Base-by-base conservation (phyloP, 805 yeast species). In the Candida multigemmis region DNA sequence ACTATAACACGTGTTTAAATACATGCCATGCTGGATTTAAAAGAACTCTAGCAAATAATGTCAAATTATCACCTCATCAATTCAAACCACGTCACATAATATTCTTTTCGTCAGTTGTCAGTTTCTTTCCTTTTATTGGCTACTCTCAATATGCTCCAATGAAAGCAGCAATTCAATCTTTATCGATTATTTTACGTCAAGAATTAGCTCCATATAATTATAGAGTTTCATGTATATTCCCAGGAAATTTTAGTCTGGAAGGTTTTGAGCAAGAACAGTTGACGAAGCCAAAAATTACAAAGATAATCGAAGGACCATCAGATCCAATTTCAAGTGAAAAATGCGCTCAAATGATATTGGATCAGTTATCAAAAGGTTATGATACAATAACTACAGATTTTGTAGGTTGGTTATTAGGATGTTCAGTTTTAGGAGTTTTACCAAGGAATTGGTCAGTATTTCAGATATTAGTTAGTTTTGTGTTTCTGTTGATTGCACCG, bases 181-280 rank as follows among this genome's bases (percentile, higher is more conserved):
- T 91, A 9, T 77, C 86, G 0, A 81, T 80, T 25, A 61, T 80
- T 5, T 53, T 91, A 28, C 73, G 96, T 35, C 96, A 87, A 40
- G 99, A 91, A 48, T 62, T 80, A 22, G 43, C 64, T 1, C 77
- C 80, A 5, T 77, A 74, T 42, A 68, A 77, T 33, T 74, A 78
- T 36, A 56, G 78, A 15, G 81, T 91, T 1, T 69, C 79, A 4
- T 74, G 84, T 33, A 74, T 85, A 0, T 77, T 74, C 42, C 94
- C 97, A 0, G 98, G 98, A 0, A 86, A 85, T 46, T 86, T 89
- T 52, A 71, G 65, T 25, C 77, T 93, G 36, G 97, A 87, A 50
- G 99, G 98, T 0, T 91, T 53, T 44, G 69, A 56, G 3, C 74
- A 75, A 33, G 99, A 91, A 50, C 79, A 87, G 46, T 53, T 56